Evolutionary conservation across 1,284 basidiomycete genomes (phyloP), one percentile per base, ranked within the genome.

Genomic region (Leccinum griseonigrum): DNA sequence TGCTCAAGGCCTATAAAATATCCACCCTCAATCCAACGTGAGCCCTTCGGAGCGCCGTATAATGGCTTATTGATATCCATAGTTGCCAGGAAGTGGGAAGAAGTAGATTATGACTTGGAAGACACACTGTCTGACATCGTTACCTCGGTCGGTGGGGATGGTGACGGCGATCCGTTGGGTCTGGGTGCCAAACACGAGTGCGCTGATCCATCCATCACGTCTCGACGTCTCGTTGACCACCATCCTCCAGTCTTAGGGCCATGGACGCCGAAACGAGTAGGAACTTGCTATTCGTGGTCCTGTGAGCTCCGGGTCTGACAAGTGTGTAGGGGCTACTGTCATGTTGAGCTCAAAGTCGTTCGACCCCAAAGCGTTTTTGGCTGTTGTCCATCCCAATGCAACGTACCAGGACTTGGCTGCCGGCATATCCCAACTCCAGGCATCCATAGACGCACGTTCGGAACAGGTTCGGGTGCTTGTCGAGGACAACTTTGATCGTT

Each of bases 401-500:
- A 95, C 94, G 0, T 98, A 95, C 70, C 91, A 95, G 75, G 95
- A 98, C 71, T 84, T 98, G 38, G 83, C 87, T 7, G 79, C 81
- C 10, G 95, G 94, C 1, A 91, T 94, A 38, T 73, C 81, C 0
- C 84, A 88, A 63, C 81, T 96, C 6, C 85, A 87, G 63, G 77
- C 85, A 22, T 90, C 92, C 16, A 88, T 97, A 64, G 95, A 97
- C 70, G 85, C 89, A 3, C 85, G 96, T 36, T 95, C 94, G 2
- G 94, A 97, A 69, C 97, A 96, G 28, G 90, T 99, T 63, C 85
- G 95, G 57, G 88, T 97, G 28, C 83, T 99, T 50, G 97, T 99
- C 26, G 95, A 98, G 76, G 94, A 98, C 70, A 98, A 98, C 77
- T 98, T 99, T 78, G 96, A 99, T 78, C 84, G 95, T 28, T 99